These are phyloP conservation scores for Santalum album DNA, from an alignment of 164 flowering plant species.

Conservation along the genomic window DNA sequence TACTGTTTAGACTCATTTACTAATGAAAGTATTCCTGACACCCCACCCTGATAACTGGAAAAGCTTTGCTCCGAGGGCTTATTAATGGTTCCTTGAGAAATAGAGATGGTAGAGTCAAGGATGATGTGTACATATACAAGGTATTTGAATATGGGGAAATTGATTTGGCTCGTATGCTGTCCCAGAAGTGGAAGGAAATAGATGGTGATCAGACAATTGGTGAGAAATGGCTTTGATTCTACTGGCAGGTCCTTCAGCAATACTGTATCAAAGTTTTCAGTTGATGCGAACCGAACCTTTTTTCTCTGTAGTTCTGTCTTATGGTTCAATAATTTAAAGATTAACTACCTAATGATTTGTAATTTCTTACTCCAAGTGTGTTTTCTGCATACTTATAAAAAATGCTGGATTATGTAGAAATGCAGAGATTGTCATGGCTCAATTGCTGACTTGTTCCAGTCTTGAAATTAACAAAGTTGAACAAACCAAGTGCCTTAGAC, in stretches of 20 bases:
- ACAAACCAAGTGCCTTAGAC: too few species aligned
- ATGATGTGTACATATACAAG: constrained; percentile 88
- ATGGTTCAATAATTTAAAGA: too few species aligned
- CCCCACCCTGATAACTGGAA: constrained; percentile 76
- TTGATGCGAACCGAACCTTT: not conserved
- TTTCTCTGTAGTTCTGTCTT: too few species aligned
- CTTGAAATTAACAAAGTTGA: too few species aligned
- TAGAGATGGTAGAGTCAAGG: constrained; percentile 78
- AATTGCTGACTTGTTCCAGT: too few species aligned
- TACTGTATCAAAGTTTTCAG: not conserved
- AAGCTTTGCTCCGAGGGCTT: constrained; percentile 67
- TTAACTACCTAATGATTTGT: too few species aligned
- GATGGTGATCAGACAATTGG: constrained; percentile 54
- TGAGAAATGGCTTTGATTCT: constrained; percentile 96
- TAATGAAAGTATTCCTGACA: constrained; percentile 6
- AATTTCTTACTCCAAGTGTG: too few species aligned
- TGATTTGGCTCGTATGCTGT: constrained; percentile 97
- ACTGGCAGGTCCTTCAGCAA: constrained; percentile 77
- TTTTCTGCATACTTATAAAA: too few species aligned
- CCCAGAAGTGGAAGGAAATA: constrained; percentile 90
- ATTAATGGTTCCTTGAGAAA: constrained; percentile 52
- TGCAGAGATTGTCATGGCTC: too few species aligned
- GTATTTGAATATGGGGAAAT: constrained; percentile 98
- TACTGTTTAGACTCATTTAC: not conserved
- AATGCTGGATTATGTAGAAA: too few species aligned